Evolutionary conservation across 768 basidiomycete species (phyloP).

Genomic region (Mycena polygramma): DNA sequence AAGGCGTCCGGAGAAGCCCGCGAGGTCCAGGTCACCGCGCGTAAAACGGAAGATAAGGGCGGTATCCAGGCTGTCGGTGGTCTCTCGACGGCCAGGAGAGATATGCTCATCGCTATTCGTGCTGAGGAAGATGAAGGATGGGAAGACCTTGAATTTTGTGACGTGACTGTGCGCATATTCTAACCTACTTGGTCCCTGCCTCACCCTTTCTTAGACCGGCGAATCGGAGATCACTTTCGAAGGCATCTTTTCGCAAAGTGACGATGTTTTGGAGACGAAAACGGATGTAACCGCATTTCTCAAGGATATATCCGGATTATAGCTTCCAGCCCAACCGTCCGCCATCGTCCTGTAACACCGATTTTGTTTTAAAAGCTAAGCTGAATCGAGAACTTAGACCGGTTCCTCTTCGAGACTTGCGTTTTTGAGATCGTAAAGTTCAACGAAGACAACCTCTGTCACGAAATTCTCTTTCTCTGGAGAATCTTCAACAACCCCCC

Average conservation of each 20-base stretch:
- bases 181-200: conserved; percentile 11
- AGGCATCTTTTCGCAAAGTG: conserved; percentile 71
- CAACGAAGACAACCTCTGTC: too few relatives aligned
- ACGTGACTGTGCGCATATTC: conserved; percentile 65
- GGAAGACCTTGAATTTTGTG: conserved; percentile 76
- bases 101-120: conserved; percentile 82
- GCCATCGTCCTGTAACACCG: too few relatives aligned
- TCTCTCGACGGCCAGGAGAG: conserved; percentile 76
- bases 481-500: too few relatives aligned
- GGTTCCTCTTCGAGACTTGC: too few relatives aligned
- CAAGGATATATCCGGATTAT: conserved; percentile 68
- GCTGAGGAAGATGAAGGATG: conserved; percentile 85
- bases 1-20: conserved; percentile 69
- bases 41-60: conserved; percentile 76
- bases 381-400: too few relatives aligned
- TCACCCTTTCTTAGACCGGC: conserved; percentile 58
- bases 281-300: conserved; percentile 70
- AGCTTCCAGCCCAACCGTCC: conserved; percentile 30
- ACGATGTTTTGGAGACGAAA: conserved; percentile 64
- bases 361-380: too few relatives aligned
- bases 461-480: too few relatives aligned
- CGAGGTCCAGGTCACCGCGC: conserved; percentile 83
- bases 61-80: conserved; percentile 63
- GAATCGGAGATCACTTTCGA: conserved; percentile 72
- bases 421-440: too few relatives aligned